Evolutionary conservation across 2,329 filamentous ascomycete species (phyloP).

Genomic region (Penicillium sclerotigenum): DNA sequence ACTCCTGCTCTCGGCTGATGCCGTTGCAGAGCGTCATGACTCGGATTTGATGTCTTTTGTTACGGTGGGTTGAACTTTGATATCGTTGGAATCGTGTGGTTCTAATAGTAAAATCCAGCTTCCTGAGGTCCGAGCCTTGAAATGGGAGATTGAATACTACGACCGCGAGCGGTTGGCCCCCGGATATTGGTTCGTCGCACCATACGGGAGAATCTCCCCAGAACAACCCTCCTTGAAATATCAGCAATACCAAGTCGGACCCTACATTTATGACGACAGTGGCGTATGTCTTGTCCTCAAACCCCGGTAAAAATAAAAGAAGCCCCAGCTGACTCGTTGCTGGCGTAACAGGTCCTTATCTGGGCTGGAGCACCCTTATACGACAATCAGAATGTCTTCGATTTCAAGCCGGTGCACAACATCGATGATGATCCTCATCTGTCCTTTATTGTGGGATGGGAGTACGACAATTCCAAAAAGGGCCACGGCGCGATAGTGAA

Average conservation of each 20-base stretch:
- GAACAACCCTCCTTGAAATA: constrained; percentile 26
- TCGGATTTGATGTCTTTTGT: constrained; percentile 36
- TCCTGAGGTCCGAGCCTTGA: constrained; percentile 30
- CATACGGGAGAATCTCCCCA: constrained; percentile 36
- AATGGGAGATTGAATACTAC: constrained; percentile 26
- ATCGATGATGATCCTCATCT: constrained; percentile 47
- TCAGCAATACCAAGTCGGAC: constrained; percentile 46
- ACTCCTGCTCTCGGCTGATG: constrained; percentile 23
- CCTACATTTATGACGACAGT: constrained; percentile 50
- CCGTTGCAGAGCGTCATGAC: constrained; percentile 26
- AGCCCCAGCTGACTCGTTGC: constrained; percentile 7
- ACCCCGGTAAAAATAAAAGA: background rate
- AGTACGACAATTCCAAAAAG: constrained; percentile 36
- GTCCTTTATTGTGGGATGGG: constrained; percentile 45
- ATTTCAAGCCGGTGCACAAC: constrained; percentile 45
- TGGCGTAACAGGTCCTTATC: constrained; percentile 39
- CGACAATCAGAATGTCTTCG: constrained; percentile 49
- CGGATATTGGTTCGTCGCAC: constrained; percentile 50
- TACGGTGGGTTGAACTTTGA: constrained; percentile 24
- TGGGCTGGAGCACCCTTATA: constrained; percentile 49
- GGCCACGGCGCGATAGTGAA: constrained; percentile 51
- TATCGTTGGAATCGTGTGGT: background rate
- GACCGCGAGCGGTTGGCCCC: constrained; percentile 32
- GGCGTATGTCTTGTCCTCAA: constrained; percentile 31
- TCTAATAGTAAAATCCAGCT: constrained; percentile 20